Conservation (phyloP, 2,329 filamentous ascomycete species). For the Epichloe baconii region DNA sequence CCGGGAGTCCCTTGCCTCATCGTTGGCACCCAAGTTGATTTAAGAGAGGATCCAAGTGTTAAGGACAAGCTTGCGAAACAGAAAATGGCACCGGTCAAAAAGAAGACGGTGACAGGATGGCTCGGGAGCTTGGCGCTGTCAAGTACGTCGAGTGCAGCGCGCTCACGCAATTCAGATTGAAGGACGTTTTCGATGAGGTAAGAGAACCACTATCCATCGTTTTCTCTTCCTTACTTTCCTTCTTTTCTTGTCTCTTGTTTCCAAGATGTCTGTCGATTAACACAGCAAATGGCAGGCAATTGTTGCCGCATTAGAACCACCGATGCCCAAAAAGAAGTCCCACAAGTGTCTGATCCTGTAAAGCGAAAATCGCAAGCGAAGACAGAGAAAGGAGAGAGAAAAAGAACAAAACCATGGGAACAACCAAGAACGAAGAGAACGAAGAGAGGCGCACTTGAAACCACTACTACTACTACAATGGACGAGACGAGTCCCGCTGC, state of each 20-base stretch:
- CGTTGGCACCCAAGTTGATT: slow-evolving; percentile 93
- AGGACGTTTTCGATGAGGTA: slow-evolving; percentile 99
- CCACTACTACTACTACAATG: slow-evolving; percentile 1
- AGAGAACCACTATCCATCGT: slow-evolving; percentile 12
- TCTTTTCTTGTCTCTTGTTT: not conserved
- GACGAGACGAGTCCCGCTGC: slow-evolving; percentile 3
- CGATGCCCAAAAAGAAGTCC: slow-evolving; percentile 63
- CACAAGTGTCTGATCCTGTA: slow-evolving; percentile 60
- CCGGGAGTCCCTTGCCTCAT: slow-evolving; percentile 96
- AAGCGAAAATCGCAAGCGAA: slow-evolving; percentile 5
- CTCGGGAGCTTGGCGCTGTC: slow-evolving; percentile 90
- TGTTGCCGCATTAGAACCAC: slow-evolving; percentile 85
- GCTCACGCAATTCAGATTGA: slow-evolving; percentile 93
- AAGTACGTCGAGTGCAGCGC: slow-evolving; percentile 99
- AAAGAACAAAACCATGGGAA: not conserved
- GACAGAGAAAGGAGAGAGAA: slow-evolving; percentile 3
- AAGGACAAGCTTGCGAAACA: slow-evolving; percentile 87
- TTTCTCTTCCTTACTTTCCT: not conserved
- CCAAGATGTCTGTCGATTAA: not conserved
- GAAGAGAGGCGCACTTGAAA: not conserved
- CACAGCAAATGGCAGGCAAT: slow-evolving; percentile 55
- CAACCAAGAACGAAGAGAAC: not conserved
- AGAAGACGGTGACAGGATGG: slow-evolving; percentile 92
- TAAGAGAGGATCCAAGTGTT: slow-evolving; percentile 78
- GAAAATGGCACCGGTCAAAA: slow-evolving; percentile 85